Evolutionary conservation across 805 yeast genomes (phyloP).

Genomic region (Metschnikowia baotianmanensis): DNA sequence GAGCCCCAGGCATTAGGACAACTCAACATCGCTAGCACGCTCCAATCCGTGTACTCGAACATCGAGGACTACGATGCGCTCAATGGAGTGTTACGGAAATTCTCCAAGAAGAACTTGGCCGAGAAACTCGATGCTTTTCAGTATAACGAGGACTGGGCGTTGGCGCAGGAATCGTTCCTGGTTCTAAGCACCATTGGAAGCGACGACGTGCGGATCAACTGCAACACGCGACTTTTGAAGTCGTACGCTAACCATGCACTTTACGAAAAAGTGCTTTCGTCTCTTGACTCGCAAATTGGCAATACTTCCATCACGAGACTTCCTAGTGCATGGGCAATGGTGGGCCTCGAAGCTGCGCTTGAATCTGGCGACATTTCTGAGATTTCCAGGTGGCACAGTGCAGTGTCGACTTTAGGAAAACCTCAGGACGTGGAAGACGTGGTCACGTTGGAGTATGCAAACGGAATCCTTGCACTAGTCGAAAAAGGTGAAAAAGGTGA

Average conservation of each 20-base stretch:
- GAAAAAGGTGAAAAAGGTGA: constrained; percentile 28
- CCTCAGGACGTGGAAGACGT: constrained; percentile 51
- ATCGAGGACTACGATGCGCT: constrained; percentile 88
- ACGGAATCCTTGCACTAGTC: constrained; percentile 50
- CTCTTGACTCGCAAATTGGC: constrained; percentile 40
- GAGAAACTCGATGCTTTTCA: constrained; percentile 80
- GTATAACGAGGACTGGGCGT: constrained; percentile 80
- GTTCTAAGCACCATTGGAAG: constrained; percentile 49
- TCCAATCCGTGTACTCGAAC: constrained; percentile 82
- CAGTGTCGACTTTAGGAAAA: constrained; percentile 44
- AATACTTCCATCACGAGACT: constrained; percentile 20
- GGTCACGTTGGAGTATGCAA: constrained; percentile 64
- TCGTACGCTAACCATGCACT: constrained; percentile 76
- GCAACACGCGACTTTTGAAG: constrained; percentile 55
- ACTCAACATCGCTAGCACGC: constrained; percentile 42
- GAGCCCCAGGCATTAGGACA: constrained; percentile 30
- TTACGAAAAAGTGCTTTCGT: constrained; percentile 60
- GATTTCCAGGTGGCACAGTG: constrained; percentile 57
- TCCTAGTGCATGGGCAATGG: constrained; percentile 57
- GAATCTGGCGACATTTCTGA: constrained; percentile 53
- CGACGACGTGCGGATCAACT: constrained; percentile 28
- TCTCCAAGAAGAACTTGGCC: constrained; percentile 65
- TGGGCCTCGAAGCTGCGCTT: constrained; percentile 76
- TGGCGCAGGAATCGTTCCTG: constrained; percentile 82
- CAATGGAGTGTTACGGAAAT: constrained; percentile 76